Percentiles rank a stretch among this genome's conserved stretches.
phyloP scores from a whole-genome alignment of 495 filamentous ascomycete genomes.

The Pseudotulostoma volvatum region DNA sequence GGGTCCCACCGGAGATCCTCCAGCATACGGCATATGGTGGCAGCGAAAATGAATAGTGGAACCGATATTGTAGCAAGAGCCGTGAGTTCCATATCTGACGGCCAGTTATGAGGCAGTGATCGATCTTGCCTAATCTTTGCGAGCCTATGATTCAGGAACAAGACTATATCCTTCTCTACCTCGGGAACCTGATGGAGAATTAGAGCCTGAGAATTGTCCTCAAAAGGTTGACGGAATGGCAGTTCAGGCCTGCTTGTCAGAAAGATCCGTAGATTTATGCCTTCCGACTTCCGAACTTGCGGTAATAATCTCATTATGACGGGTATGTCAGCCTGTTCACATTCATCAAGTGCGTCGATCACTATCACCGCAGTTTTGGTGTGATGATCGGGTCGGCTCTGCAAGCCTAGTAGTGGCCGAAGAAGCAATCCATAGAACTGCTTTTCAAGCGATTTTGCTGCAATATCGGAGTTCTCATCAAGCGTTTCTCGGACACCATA shows the following conservation, averaged over 20 bases:
- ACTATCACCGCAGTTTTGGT: constrained; percentile 12
- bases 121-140: not conserved
- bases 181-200: not conserved
- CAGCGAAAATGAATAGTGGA: too few species aligned
- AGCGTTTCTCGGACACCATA: constrained; percentile 16
- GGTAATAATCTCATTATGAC: constrained; percentile 16
- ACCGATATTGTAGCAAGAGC: constrained; percentile 11
- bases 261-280: constrained; percentile 6
- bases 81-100: not conserved
- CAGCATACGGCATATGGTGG: constrained; percentile 17
- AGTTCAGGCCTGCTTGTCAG: constrained; percentile 8
- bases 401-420: constrained; percentile 9
- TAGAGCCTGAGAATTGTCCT: not conserved
- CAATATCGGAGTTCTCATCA: constrained; percentile 11
- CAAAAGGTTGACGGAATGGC: not conserved
- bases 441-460: constrained; percentile 14
- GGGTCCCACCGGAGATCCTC: constrained; percentile 8
- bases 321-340: constrained; percentile 18
- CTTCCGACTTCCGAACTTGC: not conserved
- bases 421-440: constrained; percentile 30
- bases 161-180: not conserved
- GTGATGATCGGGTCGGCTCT: not conserved
- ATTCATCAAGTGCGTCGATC: constrained; percentile 32
- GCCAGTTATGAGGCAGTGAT: not conserved
- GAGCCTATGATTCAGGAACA: not conserved